These are phyloP conservation scores for Corinectria fuckeliana DNA, from an alignment of 2,329 filamentous ascomycete genomes.

Conservation along the genomic window DNA sequence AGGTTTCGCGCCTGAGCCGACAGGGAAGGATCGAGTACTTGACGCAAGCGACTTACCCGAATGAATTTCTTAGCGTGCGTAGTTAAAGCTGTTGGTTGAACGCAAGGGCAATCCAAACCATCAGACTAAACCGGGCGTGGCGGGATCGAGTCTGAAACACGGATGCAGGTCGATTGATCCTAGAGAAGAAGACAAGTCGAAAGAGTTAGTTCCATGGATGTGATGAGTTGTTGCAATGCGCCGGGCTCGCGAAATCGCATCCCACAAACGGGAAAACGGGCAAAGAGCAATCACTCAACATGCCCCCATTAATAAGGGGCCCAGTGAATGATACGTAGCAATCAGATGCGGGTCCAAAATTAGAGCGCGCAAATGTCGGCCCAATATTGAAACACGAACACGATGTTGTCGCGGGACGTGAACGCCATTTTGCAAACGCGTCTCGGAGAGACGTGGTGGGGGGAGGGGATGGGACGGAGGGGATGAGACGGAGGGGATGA, in stretches of 20 bases:
- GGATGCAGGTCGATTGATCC: conserved; percentile 19
- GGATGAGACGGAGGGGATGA: not conserved
- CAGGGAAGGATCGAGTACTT: conserved; percentile 25
- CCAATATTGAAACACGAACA: conserved; percentile 22
- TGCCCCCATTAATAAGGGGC: conserved; percentile 16
- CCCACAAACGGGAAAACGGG: conserved; percentile 12
- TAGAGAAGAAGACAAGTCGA: conserved; percentile 16
- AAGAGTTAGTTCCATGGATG: conserved; percentile 23
- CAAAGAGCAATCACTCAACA: conserved; percentile 16
- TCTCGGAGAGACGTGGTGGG: conserved; percentile 14
- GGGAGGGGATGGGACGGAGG: too few relatives aligned
- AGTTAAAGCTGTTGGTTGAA: conserved; percentile 26
- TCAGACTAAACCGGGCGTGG: conserved; percentile 17
- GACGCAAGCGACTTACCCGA: conserved; percentile 27
- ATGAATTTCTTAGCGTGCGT: conserved; percentile 20
- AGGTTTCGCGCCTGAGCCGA: conserved; percentile 19
- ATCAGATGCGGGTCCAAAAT: conserved; percentile 32
- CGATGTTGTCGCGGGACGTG: conserved; percentile 18
- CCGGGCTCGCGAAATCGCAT: conserved; percentile 21
- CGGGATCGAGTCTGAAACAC: conserved; percentile 26
- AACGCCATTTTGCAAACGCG: conserved; percentile 13
- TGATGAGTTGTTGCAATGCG: conserved; percentile 17
- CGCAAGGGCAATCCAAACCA: conserved; percentile 20
- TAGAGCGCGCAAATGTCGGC: conserved; percentile 18
- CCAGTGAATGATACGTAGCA: conserved; percentile 30